Conservation (phyloP, 345 rosid genomes). For the Trapa incisa region DNA sequence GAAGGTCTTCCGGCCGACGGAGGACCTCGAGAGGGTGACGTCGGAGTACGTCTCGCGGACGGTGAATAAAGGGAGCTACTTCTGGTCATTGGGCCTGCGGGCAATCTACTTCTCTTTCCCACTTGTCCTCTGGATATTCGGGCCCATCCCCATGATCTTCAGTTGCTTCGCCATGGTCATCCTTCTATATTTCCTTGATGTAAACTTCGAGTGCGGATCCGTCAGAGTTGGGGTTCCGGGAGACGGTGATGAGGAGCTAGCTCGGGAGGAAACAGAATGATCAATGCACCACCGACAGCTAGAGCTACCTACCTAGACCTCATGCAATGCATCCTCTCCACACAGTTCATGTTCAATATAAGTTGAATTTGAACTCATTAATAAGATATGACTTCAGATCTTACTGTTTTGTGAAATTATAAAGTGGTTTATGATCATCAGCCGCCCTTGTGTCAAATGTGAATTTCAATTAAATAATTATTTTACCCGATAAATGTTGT, state of each 20-base stretch:
- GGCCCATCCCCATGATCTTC: constrained; percentile 62
- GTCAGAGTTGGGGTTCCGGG: not conserved
- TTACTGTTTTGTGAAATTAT: no score
- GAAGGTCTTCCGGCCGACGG: constrained; percentile 19
- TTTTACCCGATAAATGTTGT: not conserved
- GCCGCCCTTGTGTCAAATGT: no score
- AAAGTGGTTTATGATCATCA: no score
- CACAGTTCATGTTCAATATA: no score
- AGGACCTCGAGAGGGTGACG: constrained; percentile 23
- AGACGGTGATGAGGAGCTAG: no score
- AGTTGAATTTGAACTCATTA: no score
- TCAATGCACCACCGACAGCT: no score
- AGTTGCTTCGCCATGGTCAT: constrained; percentile 41
- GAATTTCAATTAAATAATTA: not conserved
- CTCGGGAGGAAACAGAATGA: no score
- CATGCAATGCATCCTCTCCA: no score
- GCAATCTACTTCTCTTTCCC: constrained; percentile 87
- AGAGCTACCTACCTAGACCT: no score
- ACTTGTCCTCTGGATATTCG: constrained; percentile 75
- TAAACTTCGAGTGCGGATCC: constrained; percentile 14
- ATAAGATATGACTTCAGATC: no score
- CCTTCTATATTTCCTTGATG: constrained; percentile 57
- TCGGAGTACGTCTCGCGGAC: constrained; percentile 50
- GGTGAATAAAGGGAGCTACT: constrained; percentile 69
- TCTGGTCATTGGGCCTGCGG: constrained; percentile 80